A percentile compares a stretch with the other conserved stretches of the same genome.
Conservation (phyloP, 2,329 filamentous ascomycete genomes). For the Geosmithia flava region DNA sequence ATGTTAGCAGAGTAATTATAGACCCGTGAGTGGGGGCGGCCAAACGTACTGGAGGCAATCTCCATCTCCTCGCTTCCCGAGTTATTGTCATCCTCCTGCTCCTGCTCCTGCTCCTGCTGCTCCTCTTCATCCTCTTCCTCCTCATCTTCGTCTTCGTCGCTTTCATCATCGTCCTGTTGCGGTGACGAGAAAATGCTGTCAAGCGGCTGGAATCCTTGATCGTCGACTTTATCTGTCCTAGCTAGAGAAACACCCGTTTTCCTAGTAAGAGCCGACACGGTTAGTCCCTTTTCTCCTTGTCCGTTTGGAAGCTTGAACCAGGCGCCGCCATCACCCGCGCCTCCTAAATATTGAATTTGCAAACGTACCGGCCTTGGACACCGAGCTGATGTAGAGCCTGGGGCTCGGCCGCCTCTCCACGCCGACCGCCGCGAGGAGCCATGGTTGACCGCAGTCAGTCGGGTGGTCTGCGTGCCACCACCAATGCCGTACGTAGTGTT, state of each 20-base stretch:
- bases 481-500: background rate
- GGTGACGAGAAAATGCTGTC: constrained; percentile 86
- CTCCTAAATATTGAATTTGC: background rate
- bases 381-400: constrained; percentile 21
- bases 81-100: constrained; percentile 10
- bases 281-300: background rate
- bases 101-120: constrained; percentile 8
- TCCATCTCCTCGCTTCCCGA: constrained; percentile 38
- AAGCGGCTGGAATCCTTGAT: constrained; percentile 82
- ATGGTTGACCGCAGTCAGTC: constrained; percentile 7
- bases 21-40: constrained; percentile 8
- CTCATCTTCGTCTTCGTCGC: constrained; percentile 7
- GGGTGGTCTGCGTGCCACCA: background rate
- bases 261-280: constrained; percentile 29
- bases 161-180: constrained; percentile 29
- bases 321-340: background rate
- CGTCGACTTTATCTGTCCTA: constrained; percentile 72
- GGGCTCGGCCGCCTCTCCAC: constrained; percentile 16
- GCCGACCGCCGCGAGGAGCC: constrained; percentile 17
- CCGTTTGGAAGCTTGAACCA: background rate
- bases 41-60: constrained; percentile 31
- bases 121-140: constrained; percentile 11
- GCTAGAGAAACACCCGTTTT: constrained; percentile 80
- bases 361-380: constrained; percentile 23
- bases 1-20: background rate